Percentiles rank a stretch among this genome's conserved stretches.
phyloP scores from a whole-genome alignment of 345 rosid species.

The Erodium maritimum region DNA sequence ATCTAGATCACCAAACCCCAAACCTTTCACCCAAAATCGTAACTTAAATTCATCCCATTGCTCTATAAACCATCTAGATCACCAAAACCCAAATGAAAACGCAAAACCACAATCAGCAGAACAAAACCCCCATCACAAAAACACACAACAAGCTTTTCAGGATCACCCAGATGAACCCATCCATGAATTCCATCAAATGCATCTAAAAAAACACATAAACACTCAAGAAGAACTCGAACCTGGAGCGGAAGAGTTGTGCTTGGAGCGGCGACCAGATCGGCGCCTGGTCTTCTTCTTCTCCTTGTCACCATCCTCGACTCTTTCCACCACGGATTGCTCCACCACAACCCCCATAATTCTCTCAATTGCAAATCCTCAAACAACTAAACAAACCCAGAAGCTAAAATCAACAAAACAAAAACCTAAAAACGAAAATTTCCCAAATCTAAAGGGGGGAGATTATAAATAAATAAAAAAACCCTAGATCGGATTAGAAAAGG shows the following conservation, averaged over 20 bases:
- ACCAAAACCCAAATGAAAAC: not conserved
- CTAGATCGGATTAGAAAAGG: slow-evolving; percentile 12
- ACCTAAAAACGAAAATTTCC: not conserved
- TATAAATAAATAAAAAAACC: not conserved
- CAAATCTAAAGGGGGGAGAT: not conserved
- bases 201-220: not conserved
- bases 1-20: not conserved
- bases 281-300: slow-evolving; percentile 60
- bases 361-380: not conserved
- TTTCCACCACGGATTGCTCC: slow-evolving; percentile 34
- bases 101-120: not conserved
- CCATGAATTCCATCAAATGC: not conserved
- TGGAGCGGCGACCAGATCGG: slow-evolving; percentile 58
- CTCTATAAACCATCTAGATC: not conserved
- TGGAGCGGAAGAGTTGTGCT: slow-evolving; percentile 28
- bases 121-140: not conserved
- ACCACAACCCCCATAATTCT: slow-evolving; percentile 28
- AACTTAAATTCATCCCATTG: too few relatives aligned
- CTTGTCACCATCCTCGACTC: slow-evolving; percentile 48
- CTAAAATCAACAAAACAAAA: not conserved
- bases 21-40: not conserved
- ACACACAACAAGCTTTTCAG: not conserved
- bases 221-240: slow-evolving; percentile 1
- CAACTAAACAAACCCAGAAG: slow-evolving; percentile 8
- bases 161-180: not conserved